These are phyloP conservation scores for Coprinellus micaceus DNA, from an alignment of 768 basidiomycete species.

Conservation along the genomic window DNA sequence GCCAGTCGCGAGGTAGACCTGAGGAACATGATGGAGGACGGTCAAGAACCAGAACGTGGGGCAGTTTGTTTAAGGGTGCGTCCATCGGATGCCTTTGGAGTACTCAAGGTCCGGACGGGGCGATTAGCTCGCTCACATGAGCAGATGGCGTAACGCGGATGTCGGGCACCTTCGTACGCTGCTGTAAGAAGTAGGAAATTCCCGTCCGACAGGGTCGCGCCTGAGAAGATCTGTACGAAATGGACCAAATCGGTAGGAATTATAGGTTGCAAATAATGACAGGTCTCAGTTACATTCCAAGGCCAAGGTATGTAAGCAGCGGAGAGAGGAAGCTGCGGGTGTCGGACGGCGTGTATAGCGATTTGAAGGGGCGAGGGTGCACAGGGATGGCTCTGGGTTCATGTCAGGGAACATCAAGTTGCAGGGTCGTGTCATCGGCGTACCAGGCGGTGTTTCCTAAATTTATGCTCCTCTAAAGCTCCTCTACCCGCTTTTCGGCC, in stretches of 20 bases:
- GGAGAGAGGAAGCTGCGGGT: too few relatives aligned
- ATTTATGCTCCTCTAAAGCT: too few relatives aligned
- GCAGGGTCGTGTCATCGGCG: too few relatives aligned
- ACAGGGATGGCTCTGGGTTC: too few relatives aligned
- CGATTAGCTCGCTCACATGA: conserved; percentile 3
- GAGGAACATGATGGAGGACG: conserved; percentile 11
- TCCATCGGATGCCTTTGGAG: too few relatives aligned
- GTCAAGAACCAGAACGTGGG: conserved; percentile 12
- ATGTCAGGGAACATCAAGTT: too few relatives aligned
- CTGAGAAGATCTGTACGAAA: conserved; percentile 3
- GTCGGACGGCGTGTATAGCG: too few relatives aligned
- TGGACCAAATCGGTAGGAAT: neutral
- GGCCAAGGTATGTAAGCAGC: too few relatives aligned
- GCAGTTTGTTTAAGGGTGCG: too few relatives aligned
- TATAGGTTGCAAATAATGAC: neutral
- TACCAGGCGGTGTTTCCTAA: too few relatives aligned
- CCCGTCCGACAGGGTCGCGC: neutral
- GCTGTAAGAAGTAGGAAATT: conserved; percentile 9
- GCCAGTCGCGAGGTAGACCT: conserved; percentile 13
- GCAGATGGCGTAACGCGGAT: neutral
- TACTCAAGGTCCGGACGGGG: neutral
- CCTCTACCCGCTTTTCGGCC: conserved; percentile 29
- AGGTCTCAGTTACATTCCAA: neutral
- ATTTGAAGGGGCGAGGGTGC: too few relatives aligned
- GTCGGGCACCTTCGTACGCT: neutral